A percentile compares a stretch with the other conserved stretches of the same genome.
phyloP scores from a whole-genome alignment of 2,329 filamentous ascomycete species.

The Fusarium incarnatum region DNA sequence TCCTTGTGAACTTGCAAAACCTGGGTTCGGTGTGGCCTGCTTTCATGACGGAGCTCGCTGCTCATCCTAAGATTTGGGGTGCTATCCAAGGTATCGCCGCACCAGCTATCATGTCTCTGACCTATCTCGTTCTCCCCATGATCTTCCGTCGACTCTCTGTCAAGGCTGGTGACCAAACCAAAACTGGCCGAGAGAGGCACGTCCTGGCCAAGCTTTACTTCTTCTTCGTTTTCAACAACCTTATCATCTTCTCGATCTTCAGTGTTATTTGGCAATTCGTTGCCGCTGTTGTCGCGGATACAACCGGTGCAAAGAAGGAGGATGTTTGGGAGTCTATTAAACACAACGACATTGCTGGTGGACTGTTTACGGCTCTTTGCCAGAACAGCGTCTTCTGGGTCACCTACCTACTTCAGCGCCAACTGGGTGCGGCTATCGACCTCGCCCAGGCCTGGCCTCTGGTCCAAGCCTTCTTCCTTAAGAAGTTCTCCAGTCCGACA shows the following conservation, averaged over 20 bases:
- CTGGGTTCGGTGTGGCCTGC: slow-evolving; percentile 81
- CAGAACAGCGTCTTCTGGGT: slow-evolving; percentile 92
- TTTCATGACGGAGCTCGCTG: slow-evolving; percentile 74
- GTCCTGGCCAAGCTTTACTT: slow-evolving; percentile 90
- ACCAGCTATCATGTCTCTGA: slow-evolving; percentile 85
- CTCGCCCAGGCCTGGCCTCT: slow-evolving; percentile 89
- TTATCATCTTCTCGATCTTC: slow-evolving; percentile 94
- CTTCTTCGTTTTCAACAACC: slow-evolving; percentile 98
- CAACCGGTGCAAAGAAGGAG: slow-evolving; percentile 61
- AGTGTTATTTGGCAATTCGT: slow-evolving; percentile 83
- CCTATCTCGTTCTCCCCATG: slow-evolving; percentile 89
- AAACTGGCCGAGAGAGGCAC: slow-evolving; percentile 91
- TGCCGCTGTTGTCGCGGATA: slow-evolving; percentile 68
- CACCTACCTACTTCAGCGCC: slow-evolving; percentile 90
- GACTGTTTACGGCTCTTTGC: slow-evolving; percentile 80
- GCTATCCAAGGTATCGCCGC: slow-evolving; percentile 92
- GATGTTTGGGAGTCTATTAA: slow-evolving; percentile 77
- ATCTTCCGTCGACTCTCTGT: slow-evolving; percentile 90
- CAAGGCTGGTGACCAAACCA: slow-evolving; percentile 87
- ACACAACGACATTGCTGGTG: slow-evolving; percentile 69
- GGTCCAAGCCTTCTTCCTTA: slow-evolving; percentile 84
- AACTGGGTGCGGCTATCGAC: slow-evolving; percentile 92
- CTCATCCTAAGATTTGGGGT: slow-evolving; percentile 78
- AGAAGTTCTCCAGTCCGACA: slow-evolving; percentile 87
- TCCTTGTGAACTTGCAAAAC: slow-evolving; percentile 87